Conservation (phyloP, 495 filamentous ascomycete species). For the Hypoxylon lienhwacheense region DNA sequence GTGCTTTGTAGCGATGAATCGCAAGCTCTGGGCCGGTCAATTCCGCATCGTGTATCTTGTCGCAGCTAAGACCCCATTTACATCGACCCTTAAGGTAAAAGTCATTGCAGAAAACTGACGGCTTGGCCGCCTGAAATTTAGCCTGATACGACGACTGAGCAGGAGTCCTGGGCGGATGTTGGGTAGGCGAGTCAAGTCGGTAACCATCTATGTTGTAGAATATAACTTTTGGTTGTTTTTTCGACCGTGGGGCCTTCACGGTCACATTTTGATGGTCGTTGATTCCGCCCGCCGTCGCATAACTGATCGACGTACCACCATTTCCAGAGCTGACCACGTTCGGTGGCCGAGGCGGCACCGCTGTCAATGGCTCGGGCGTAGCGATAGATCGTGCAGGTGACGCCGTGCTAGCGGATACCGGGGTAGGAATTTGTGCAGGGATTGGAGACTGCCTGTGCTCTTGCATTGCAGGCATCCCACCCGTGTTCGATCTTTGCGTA, state of each 20-base stretch:
- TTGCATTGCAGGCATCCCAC: constrained; percentile 11
- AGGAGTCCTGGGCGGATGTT: constrained; percentile 37
- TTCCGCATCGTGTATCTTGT: constrained; percentile 39
- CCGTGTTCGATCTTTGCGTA: constrained; percentile 12
- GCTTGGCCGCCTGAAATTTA: constrained; percentile 39
- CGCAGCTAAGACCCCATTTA: constrained; percentile 38
- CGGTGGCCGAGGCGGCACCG: constrained; percentile 18
- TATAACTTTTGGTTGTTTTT: constrained; percentile 36
- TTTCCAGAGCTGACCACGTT: constrained; percentile 39
- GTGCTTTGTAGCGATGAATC: constrained; percentile 41
- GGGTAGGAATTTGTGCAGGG: constrained; percentile 18
- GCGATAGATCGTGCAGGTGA: constrained; percentile 29
- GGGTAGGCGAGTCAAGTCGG: constrained; percentile 37
- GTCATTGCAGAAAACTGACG: constrained; percentile 39
- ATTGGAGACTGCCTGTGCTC: constrained; percentile 27
- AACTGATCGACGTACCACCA: constrained; percentile 40
- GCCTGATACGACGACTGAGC: constrained; percentile 37
- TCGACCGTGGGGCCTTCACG: constrained; percentile 38
- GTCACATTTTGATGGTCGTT: constrained; percentile 39
- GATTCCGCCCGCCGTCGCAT: constrained; percentile 37
- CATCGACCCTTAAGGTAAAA: constrained; percentile 38
- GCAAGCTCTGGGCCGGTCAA: constrained; percentile 35
- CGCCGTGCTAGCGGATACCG: constrained; percentile 15
- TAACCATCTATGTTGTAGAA: constrained; percentile 34
- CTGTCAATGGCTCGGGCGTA: constrained; percentile 22